Evolutionary conservation across 768 basidiomycete genomes (phyloP).

Genomic region (Candolleomyces eurysporus): DNA sequence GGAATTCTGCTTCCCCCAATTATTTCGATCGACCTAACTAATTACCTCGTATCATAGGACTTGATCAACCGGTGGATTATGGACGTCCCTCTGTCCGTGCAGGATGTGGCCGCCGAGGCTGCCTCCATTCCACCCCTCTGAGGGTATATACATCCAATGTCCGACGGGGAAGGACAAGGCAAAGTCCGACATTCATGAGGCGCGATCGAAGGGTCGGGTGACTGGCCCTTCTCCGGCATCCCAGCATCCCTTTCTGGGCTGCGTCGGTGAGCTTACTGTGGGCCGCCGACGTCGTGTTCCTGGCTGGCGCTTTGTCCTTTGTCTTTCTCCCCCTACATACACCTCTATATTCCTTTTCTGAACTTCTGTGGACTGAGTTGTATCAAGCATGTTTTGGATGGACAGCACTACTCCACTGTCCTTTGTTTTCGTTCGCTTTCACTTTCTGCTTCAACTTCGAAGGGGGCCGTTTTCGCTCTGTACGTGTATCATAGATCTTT

Average conservation of each 20-base stretch:
- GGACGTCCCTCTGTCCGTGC: constrained; percentile 12
- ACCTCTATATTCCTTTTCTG: neutral
- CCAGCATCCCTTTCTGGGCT: too few relatives aligned
- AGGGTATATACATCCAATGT: neutral
- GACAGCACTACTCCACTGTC: neutral
- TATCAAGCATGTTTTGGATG: neutral
- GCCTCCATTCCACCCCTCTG: constrained; percentile 5
- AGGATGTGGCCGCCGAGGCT: neutral
- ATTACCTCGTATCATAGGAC: constrained; percentile 38
- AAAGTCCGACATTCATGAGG: neutral
- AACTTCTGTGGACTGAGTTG: neutral
- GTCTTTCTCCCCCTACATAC: neutral
- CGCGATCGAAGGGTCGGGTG: neutral
- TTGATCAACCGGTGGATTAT: constrained; percentile 52
- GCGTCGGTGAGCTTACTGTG: too few relatives aligned
- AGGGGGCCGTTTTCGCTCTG: too few relatives aligned
- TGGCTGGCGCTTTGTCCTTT: neutral
- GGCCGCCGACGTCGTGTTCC: neutral
- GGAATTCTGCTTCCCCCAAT: neutral
- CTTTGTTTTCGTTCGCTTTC: neutral
- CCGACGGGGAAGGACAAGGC: neutral
- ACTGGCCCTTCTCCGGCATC: too few relatives aligned
- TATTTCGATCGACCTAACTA: constrained; percentile 4
- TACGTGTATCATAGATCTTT: neutral
- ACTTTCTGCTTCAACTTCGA: neutral